Percentiles rank a stretch among this genome's conserved stretches.
Conservation (phyloP, 306 rosid genomes). For the Ormosia semicastrata region DNA sequence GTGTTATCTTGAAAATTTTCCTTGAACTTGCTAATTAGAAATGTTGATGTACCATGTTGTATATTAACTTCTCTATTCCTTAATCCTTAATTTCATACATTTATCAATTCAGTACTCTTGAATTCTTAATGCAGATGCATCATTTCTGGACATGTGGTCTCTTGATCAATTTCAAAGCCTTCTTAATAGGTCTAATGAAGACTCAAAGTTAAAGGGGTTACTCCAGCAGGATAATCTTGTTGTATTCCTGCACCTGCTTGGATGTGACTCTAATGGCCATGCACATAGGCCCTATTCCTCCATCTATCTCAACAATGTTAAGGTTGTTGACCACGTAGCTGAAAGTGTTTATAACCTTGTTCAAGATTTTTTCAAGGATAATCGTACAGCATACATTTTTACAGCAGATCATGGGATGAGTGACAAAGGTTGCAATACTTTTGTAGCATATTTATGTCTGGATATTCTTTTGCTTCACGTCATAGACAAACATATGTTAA, state of each 20-base stretch:
- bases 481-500: neutral
- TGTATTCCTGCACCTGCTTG: constrained; percentile 80
- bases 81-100: constrained; percentile 11
- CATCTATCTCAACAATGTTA: constrained; percentile 88
- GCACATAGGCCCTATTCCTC: constrained; percentile 84
- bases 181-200: constrained; percentile 68
- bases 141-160: constrained; percentile 92
- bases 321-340: constrained; percentile 84
- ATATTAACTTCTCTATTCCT: neutral
- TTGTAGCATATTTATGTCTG: constrained; percentile 2
- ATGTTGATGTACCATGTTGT: neutral
- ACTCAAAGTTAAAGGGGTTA: constrained; percentile 58
- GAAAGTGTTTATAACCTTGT: constrained; percentile 74
- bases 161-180: constrained; percentile 81
- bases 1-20: neutral
- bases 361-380: constrained; percentile 74
- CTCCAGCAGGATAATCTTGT: constrained; percentile 74
- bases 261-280: constrained; percentile 94
- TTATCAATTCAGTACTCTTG: constrained; percentile 2
- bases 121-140: constrained; percentile 68
- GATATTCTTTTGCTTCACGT: constrained; percentile 1
- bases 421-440: constrained; percentile 67
- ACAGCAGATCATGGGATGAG: constrained; percentile 98
- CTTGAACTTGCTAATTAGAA: neutral
- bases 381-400: constrained; percentile 70